phyloP scores from a whole-genome alignment of 176 grass and related monocot species.

The Luzula sylvatica region DNA sequence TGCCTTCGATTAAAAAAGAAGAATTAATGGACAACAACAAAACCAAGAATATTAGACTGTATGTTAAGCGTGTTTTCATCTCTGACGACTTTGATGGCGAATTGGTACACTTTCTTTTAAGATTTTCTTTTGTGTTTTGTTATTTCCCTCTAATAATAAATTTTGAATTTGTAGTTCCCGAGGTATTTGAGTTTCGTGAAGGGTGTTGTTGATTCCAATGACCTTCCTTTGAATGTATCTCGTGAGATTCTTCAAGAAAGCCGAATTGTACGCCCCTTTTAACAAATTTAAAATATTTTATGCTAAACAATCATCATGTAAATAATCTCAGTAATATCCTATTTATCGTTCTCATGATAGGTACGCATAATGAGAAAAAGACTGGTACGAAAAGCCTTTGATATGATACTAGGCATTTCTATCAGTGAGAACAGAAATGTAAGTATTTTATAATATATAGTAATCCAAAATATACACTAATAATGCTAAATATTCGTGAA shows the following conservation, averaged over 20 bases:
- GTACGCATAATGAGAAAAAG: slow-evolving; percentile 98
- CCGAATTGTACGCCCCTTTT: slow-evolving; percentile 64
- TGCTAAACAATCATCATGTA: neutral
- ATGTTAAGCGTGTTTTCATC: slow-evolving; percentile 94
- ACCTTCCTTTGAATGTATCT: slow-evolving; percentile 95
- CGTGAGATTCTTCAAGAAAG: slow-evolving; percentile 99
- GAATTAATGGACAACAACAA: slow-evolving; percentile 75
- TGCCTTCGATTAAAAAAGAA: slow-evolving; percentile 74
- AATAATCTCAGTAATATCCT: neutral
- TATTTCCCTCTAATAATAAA: neutral
- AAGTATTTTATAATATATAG: slow-evolving; percentile 17
- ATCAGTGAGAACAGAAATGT: slow-evolving; percentile 94
- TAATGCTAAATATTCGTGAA: neutral
- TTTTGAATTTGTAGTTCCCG: slow-evolving; percentile 57
- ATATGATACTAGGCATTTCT: slow-evolving; percentile 98
- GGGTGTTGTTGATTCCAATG: slow-evolving; percentile 96
- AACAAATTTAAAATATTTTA: neutral
- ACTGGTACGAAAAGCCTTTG: slow-evolving; percentile 83
- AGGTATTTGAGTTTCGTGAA: slow-evolving; percentile 98
- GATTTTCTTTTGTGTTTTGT: slow-evolving; percentile 7
- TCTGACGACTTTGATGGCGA: slow-evolving; percentile 96
- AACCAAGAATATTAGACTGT: slow-evolving; percentile 92
- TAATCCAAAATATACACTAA: neutral
- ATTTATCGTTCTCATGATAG: slow-evolving; percentile 14
- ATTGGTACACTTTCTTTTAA: slow-evolving; percentile 38